phyloP scores from a whole-genome alignment of 2,329 filamentous ascomycete genomes.

The Paradendryphiella salina region DNA sequence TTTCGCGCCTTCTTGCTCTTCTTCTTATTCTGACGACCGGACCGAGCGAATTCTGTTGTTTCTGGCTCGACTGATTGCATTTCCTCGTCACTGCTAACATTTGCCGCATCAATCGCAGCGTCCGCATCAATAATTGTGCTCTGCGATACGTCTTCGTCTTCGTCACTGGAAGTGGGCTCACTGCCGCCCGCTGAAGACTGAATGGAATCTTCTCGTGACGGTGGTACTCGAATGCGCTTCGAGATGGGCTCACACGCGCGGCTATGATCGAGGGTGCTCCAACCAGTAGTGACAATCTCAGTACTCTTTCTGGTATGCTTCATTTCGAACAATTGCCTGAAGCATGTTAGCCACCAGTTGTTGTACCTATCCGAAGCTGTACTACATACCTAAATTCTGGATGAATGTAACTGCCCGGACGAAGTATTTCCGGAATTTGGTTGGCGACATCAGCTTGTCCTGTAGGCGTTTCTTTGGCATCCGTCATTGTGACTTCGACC shows the following conservation, averaged over 20 bases:
- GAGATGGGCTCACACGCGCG: conserved; percentile 61
- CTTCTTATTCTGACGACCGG: conserved; percentile 40
- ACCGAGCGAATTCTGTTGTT: conserved; percentile 23
- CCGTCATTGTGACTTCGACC: conserved; percentile 85
- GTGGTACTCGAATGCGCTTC: conserved; percentile 49
- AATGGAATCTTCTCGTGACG: conserved; percentile 42
- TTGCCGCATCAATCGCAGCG: conserved; percentile 35
- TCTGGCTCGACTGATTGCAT: conserved; percentile 37
- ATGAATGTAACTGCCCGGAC: conserved; percentile 64
- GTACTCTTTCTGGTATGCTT: conserved; percentile 62
- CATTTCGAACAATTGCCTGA: conserved; percentile 68
- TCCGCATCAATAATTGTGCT: conserved; percentile 28
- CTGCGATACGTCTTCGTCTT: conserved; percentile 37
- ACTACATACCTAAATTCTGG: conserved; percentile 54
- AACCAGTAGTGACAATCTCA: conserved; percentile 70
- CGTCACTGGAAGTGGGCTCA: conserved; percentile 40
- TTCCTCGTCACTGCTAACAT: conserved; percentile 45
- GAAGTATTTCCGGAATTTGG: conserved; percentile 51
- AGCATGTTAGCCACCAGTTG: not conserved
- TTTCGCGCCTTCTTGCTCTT: conserved; percentile 41
- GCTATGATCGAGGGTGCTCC: conserved; percentile 63
- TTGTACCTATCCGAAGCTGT: not conserved
- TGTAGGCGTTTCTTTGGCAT: conserved; percentile 51
- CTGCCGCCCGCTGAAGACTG: conserved; percentile 36
- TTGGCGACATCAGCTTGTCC: conserved; percentile 25